phyloP scores from a whole-genome alignment of 192 early-diverging fungal species.

The Backusella sp. region DNA sequence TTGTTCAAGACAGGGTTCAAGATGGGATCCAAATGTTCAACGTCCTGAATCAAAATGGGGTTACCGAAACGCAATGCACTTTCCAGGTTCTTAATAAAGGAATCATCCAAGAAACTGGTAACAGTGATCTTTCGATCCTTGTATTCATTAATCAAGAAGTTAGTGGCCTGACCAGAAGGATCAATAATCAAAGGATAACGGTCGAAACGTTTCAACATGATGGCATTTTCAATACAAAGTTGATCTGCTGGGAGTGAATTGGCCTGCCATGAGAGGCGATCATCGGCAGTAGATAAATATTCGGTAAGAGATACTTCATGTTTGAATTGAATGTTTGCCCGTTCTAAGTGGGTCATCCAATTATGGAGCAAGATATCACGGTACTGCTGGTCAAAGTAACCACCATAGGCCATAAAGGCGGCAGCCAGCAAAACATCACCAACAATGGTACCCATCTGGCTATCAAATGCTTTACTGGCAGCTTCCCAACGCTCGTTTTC shows the following conservation, averaged over 20 bases:
- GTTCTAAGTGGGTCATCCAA: slow-evolving; percentile 74
- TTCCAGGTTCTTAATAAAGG: slow-evolving; percentile 97
- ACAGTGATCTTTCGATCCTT: slow-evolving; percentile 85
- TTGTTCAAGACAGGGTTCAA: slow-evolving; percentile 98
- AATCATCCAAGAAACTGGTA: slow-evolving; percentile 96
- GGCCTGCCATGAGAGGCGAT: slow-evolving; percentile 87
- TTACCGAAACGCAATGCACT: slow-evolving; percentile 98
- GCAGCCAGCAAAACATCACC: slow-evolving; percentile 92
- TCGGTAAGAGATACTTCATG: slow-evolving; percentile 82
- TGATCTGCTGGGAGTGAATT: slow-evolving; percentile 85
- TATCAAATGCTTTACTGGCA: slow-evolving; percentile 87
- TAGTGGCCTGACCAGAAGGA: slow-evolving; percentile 90
- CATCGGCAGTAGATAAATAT: slow-evolving; percentile 89
- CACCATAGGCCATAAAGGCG: slow-evolving; percentile 96
- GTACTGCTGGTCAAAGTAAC: slow-evolving; percentile 97
- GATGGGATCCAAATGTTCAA: slow-evolving; percentile 96
- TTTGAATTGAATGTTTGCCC: slow-evolving; percentile 73
- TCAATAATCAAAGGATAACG: slow-evolving; percentile 98
- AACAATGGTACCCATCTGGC: slow-evolving; percentile 97
- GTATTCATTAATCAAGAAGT: slow-evolving; percentile 85
- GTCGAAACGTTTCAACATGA: slow-evolving; percentile 94
- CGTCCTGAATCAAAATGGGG: slow-evolving; percentile 95
- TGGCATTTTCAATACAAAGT: slow-evolving; percentile 96
- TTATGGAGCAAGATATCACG: slow-evolving; percentile 74
- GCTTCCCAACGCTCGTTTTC: slow-evolving; percentile 93